Conservation (phyloP, 768 basidiomycete genomes). For the Mycena galericulata region DNA sequence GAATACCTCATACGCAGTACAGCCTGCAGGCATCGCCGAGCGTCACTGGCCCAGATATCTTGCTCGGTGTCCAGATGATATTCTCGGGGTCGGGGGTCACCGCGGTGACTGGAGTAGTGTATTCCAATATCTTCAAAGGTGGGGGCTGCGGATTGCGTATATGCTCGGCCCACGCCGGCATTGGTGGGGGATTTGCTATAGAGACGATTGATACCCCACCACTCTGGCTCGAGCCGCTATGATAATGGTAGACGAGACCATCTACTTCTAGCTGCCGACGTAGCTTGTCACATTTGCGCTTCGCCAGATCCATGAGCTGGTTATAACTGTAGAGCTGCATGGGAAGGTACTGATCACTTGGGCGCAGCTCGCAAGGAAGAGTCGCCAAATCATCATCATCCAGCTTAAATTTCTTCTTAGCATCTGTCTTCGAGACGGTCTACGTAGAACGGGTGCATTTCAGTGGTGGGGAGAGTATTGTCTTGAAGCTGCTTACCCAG, state of each 20-base stretch:
- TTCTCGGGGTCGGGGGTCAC: background rate
- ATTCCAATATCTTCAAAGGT: background rate
- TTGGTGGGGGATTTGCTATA: background rate
- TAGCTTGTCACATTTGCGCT: background rate
- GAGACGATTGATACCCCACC: background rate
- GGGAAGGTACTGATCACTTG: background rate
- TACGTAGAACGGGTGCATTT: background rate
- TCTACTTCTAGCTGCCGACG: background rate
- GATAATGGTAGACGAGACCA: background rate
- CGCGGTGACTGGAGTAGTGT: background rate
- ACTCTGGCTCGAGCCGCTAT: background rate
- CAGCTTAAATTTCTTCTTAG: background rate
- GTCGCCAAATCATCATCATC: background rate
- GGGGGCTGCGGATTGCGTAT: slow-evolving; percentile 6
- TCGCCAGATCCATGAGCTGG: background rate
- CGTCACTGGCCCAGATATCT: slow-evolving; percentile 20
- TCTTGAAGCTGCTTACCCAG: background rate
- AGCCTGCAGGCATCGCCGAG: slow-evolving; percentile 22
- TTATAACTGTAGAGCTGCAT: background rate
- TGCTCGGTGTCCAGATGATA: slow-evolving; percentile 9
- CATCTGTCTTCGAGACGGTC: background rate
- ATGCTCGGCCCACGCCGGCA: slow-evolving; percentile 2
- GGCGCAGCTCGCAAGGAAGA: background rate
- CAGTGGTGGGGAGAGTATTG: too few species aligned
- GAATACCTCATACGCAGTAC: slow-evolving; percentile 23